These are phyloP conservation scores for Ophiosphaerella narmari DNA, from an alignment of 2,329 filamentous ascomycete species.

Conservation along the genomic window DNA sequence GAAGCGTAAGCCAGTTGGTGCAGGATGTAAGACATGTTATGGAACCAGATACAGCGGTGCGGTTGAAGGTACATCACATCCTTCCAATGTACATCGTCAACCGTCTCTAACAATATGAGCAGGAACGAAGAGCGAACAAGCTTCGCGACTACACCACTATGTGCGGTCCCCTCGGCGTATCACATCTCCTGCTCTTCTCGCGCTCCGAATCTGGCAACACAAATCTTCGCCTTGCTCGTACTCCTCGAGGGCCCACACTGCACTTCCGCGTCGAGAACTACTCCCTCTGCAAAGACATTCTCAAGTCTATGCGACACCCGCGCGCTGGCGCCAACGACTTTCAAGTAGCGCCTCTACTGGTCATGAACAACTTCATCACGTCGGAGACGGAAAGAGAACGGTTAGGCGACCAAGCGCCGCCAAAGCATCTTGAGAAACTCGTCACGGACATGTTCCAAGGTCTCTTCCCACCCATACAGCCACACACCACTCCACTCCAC, in stretches of 20 bases:
- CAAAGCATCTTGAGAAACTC: conserved; percentile 90
- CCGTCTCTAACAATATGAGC: not conserved
- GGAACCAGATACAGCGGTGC: conserved; percentile 90
- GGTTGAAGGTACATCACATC: conserved; percentile 65
- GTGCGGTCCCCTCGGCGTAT: conserved; percentile 91
- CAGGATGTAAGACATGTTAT: conserved; percentile 91
- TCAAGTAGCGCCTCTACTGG: conserved; percentile 81
- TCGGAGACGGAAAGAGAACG: conserved; percentile 51
- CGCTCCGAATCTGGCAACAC: conserved; percentile 88
- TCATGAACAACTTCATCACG: conserved; percentile 96
- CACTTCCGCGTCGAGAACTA: conserved; percentile 96
- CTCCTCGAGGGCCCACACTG: conserved; percentile 87
- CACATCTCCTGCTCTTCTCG: conserved; percentile 91
- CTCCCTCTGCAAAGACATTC: conserved; percentile 88
- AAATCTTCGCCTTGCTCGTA: conserved; percentile 84
- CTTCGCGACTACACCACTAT: conserved; percentile 92
- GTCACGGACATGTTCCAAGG: conserved; percentile 95
- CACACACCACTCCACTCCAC: conserved; percentile 83
- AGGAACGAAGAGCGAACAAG: conserved; percentile 84
- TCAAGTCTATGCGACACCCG: conserved; percentile 80
- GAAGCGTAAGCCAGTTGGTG: conserved; percentile 87
- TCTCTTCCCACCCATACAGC: conserved; percentile 93
- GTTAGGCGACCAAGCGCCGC: conserved; percentile 65
- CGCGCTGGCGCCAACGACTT: conserved; percentile 80
- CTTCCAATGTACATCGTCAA: not conserved